These are phyloP conservation scores for Candida methanosorbosa DNA, from an alignment of 805 yeast genomes.

Conservation along the genomic window DNA sequence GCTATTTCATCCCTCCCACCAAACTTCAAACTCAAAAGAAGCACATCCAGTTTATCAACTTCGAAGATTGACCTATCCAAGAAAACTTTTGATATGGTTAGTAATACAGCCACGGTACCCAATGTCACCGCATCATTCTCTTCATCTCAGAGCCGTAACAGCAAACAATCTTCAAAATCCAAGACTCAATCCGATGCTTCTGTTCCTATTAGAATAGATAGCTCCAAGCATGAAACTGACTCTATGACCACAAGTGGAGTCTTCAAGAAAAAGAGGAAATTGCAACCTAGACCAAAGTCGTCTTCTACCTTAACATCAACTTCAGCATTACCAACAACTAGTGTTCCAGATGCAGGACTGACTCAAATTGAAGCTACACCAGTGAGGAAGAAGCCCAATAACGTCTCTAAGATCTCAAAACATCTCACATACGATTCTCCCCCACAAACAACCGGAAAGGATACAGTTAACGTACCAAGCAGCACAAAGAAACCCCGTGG, in stretches of 20 bases:
- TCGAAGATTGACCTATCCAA: constrained; percentile 15
- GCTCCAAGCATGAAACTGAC: too few relatives aligned
- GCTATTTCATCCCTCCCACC: too few relatives aligned
- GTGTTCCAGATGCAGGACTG: background rate
- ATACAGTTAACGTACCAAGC: too few relatives aligned
- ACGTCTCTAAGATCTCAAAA: too few relatives aligned
- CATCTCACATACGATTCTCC: too few relatives aligned
- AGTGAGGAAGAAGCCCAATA: too few relatives aligned
- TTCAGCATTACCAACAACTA: background rate
- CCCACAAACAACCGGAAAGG: too few relatives aligned
- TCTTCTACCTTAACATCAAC: background rate
- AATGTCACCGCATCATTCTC: background rate
- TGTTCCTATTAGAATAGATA: too few relatives aligned
- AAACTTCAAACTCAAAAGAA: background rate
- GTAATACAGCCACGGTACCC: constrained; percentile 5
- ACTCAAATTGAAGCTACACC: constrained; percentile 1
- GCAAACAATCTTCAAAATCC: background rate
- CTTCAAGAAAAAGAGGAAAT: background rate
- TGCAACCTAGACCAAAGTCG: background rate
- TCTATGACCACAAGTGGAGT: too few relatives aligned
- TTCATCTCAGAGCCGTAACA: too few relatives aligned
- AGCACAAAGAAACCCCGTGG: too few relatives aligned
- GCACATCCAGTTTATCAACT: constrained; percentile 11
- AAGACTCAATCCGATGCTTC: too few relatives aligned
- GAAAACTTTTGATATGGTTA: constrained; percentile 25